Conservation (phyloP, 495 filamentous ascomycete species). For the Aspergillus asperescens region DNA sequence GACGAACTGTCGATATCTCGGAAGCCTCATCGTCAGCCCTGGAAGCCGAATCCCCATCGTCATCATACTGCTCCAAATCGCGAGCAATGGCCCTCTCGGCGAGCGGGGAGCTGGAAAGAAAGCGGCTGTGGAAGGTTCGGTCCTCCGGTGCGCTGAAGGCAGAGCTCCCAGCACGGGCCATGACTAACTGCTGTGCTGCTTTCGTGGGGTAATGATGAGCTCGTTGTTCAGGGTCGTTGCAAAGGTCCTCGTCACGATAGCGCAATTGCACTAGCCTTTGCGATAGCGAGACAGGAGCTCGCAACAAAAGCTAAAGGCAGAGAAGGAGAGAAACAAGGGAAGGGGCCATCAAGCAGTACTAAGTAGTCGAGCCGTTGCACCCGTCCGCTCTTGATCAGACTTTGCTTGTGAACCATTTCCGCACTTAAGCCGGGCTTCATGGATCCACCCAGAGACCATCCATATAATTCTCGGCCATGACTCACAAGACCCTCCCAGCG, state of each 20-base stretch:
- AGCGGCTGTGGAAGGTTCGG: conserved; percentile 33
- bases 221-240: neutral
- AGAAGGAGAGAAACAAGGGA: neutral
- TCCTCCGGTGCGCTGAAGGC: conserved; percentile 17
- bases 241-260: conserved; percentile 4
- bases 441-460: conserved; percentile 4
- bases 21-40: conserved; percentile 42
- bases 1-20: conserved; percentile 44
- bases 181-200: neutral
- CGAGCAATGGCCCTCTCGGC: conserved; percentile 65
- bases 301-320: neutral
- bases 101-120: conserved; percentile 56
- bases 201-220: neutral
- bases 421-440: neutral
- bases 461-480: neutral
- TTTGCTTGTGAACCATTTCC: conserved; percentile 1
- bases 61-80: conserved; percentile 56
- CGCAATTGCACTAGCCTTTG: neutral
- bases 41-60: conserved; percentile 41
- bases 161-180: conserved; percentile 19
- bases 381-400: conserved; percentile 1
- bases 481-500: neutral
- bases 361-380: neutral
- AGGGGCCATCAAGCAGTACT: neutral
- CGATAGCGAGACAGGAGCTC: neutral